Evolutionary conservation across 2,329 filamentous ascomycete genomes (phyloP), one percentile per base, ranked within the genome.

Genomic region (Dactylonectria estremocensis): DNA sequence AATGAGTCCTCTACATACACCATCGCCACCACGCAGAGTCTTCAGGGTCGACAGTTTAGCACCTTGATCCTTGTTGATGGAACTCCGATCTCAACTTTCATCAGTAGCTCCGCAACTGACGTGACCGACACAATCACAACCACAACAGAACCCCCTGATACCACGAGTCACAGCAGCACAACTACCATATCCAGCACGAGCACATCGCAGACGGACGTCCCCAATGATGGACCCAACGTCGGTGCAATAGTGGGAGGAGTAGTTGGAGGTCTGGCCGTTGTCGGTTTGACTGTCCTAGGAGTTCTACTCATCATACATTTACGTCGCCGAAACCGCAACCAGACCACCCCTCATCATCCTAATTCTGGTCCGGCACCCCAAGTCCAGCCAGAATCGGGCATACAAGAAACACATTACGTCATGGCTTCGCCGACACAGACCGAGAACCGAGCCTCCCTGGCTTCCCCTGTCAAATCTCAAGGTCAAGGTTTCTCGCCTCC

Each of bases 221-320:
- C 40, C 16, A 24, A 31, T n/a, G 48, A 24, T 52, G 20, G 24
- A 52, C 22, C 24, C 14, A 43, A 43, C 16, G 48, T 52, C 48
- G 48, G 48, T 52, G 48, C 48, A 9, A 52, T 52, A 28, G 48
- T 52, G 7, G 48, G 48, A 10, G 48, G 48, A n/a, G 48, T 52
- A 31, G 48, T 52, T n/a, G 48, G 48, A 28, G 48, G 48, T 16
- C 22, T 52, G 6, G 48, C 48, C 24, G 48, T n/a, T n/a, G 33
- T 52, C 48, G 48, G 20, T 28, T 31, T 52, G 24, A 31, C 22
- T 31, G 48, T 31, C 22, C 11, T 52, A 31, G 48, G 22, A 33
- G 48, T 52, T 31, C 20, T 52, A 52, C 20, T 22, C 20, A 52
- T 52, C 48, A 16, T 52, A 22, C 22, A 22, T 49, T 20, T 28